Base-by-base conservation (phyloP, 805 yeast species). In the Candida germanica region DNA sequence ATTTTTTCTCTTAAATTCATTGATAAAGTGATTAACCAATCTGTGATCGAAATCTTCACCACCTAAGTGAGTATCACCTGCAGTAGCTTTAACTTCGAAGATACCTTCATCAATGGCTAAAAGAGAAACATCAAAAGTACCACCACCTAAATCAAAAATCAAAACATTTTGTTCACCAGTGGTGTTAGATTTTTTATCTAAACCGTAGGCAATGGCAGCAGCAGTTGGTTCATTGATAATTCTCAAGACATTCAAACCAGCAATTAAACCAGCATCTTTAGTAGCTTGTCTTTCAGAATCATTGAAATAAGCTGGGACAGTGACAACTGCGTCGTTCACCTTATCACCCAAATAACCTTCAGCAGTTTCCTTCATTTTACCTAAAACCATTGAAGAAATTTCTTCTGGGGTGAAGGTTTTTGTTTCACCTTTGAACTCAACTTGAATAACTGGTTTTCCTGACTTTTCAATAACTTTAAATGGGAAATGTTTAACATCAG, bases 51-150 rank as follows among this genome's bases (percentile, higher is more conserved):
- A 87, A 71, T 87, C 96, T 73, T 87, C 95, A 79, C 96, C 96
- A 77, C 96, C 96, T 69, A 87, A 79, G 66, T 87, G 96, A 46
- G 96, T 87, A 64, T 87, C 95, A 83, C 96, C 96, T 44, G 94
- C 87, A 45, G 96, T 87, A 38, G 95, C 89, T 68, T 83, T 77
- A 38, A 87, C 96, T 71, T 87, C 95, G 58, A 87, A 87, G 42
- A 87, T 88, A 69, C 95, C 96, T 50, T 82, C 85, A 59, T 87
- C 95, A 59, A 87, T 87, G 27, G 93, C 77, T 57, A 87, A 75
- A 36, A 87, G 69, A 3, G 95, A 87, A 16, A 87, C 96, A 79
- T 87, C 96, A 50, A 87, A 88, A 49, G 97, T 88, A 75, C 97
- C 97, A 68, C 97, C 97, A 77, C 97, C 97, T 54, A 88, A 77